Evolutionary conservation across 805 yeast species (phyloP).

Genomic region (Hanseniaspora singularis): DNA sequence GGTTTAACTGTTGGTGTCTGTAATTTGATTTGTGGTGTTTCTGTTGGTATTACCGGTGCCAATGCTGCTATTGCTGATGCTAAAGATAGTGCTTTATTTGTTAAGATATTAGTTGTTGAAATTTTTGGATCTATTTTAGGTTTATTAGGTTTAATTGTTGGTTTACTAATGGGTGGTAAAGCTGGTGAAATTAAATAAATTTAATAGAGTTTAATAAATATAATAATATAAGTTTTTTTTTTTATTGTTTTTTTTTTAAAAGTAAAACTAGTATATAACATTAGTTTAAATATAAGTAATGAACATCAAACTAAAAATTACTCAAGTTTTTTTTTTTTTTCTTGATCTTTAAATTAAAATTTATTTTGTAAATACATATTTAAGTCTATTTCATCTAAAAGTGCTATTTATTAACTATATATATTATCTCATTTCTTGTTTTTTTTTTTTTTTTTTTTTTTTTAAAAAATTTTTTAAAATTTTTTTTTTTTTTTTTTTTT

Average conservation of each 20-base stretch:
- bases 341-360: no score
- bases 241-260: no score
- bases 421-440: no score
- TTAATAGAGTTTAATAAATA: background rate
- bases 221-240: no score
- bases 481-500: background rate
- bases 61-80: constrained; percentile 99
- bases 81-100: constrained; percentile 88
- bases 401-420: no score
- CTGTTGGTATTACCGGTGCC: constrained; percentile 94
- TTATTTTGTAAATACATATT: no score
- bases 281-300: no score
- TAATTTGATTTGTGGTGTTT: constrained; percentile 89
- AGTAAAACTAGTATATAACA: background rate
- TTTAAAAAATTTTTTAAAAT: background rate
- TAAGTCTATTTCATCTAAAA: no score
- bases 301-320: no score
- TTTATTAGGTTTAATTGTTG: constrained; percentile 89
- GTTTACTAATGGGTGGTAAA: constrained; percentile 91
- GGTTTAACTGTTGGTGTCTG: constrained; percentile 90
- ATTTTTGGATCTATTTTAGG: constrained; percentile 96
- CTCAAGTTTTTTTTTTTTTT: no score
- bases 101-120: constrained; percentile 90
- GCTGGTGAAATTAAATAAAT: constrained; percentile 69
- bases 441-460: background rate